Percentiles rank a stretch among this genome's conserved stretches.
These are phyloP conservation scores for Sarcodon aspratus DNA, from an alignment of 768 basidiomycete genomes.

Conservation along the genomic window DNA sequence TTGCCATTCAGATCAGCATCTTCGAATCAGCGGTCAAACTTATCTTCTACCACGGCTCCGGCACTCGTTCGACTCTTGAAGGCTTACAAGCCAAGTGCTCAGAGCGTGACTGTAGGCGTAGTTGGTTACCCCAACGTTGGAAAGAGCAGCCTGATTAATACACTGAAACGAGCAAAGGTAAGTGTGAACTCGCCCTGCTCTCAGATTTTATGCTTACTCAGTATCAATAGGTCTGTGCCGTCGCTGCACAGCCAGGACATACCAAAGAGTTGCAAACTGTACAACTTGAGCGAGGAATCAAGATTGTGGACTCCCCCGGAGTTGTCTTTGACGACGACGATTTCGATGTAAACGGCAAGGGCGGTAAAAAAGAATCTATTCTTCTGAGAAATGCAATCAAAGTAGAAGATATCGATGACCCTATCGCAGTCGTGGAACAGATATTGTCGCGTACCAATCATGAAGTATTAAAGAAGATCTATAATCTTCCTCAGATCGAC, in stretches of 20 bases:
- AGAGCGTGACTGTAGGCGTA: constrained; percentile 77
- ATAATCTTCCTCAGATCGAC: constrained; percentile 67
- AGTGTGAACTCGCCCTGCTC: constrained; percentile 3
- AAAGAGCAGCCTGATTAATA: constrained; percentile 91
- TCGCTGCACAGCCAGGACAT: constrained; percentile 90
- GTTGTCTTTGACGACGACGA: constrained; percentile 90
- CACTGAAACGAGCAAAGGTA: constrained; percentile 76
- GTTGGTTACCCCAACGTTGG: constrained; percentile 98
- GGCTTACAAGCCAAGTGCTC: constrained; percentile 61
- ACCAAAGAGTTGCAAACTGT: constrained; percentile 88
- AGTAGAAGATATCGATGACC: constrained; percentile 86
- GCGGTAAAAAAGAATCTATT: constrained; percentile 36
- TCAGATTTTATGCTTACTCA: not conserved
- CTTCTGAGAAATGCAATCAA: constrained; percentile 83
- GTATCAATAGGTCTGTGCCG: constrained; percentile 63
- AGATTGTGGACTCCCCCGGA: constrained; percentile 91
- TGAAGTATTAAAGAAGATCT: constrained; percentile 71
- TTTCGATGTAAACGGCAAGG: constrained; percentile 33
- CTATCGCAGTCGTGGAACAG: constrained; percentile 88
- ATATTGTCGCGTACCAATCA: constrained; percentile 65
- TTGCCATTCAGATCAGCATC: constrained; percentile 82
- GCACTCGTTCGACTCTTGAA: constrained; percentile 75
- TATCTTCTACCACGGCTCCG: constrained; percentile 69
- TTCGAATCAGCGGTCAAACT: constrained; percentile 67
- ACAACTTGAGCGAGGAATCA: constrained; percentile 85